These are phyloP conservation scores for Cryptococcus sp. DNA, from an alignment of 1,284 basidiomycete genomes.

Conservation along the genomic window DNA sequence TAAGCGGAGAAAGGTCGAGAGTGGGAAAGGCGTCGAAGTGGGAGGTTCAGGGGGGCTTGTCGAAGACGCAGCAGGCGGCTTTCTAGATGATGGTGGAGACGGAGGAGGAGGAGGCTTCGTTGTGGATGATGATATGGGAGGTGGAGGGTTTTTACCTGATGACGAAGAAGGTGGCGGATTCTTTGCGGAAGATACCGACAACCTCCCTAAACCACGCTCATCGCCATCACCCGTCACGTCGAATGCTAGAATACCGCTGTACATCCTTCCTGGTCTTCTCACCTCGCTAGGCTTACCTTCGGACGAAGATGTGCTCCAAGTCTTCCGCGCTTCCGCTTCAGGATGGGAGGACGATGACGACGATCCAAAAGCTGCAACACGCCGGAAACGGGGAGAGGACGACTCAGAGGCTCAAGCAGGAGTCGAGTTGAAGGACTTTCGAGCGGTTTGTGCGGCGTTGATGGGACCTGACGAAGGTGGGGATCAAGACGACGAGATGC, in stretches of 20 bases:
- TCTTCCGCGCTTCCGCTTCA: constrained; percentile 45
- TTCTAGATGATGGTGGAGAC: constrained; percentile 20
- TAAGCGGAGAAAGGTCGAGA: constrained; percentile 20
- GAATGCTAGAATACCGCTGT: constrained; percentile 31
- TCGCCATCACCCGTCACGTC: neutral
- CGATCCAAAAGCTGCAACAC: neutral
- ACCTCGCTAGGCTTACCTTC: constrained; percentile 41
- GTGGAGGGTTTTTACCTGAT: constrained; percentile 14
- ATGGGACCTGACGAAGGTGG: constrained; percentile 38
- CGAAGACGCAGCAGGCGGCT: constrained; percentile 25
- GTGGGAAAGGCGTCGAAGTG: constrained; percentile 4
- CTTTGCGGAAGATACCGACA: constrained; percentile 3
- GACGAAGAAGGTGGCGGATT: constrained; percentile 6
- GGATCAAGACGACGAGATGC: constrained; percentile 19
- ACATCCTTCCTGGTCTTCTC: constrained; percentile 38
- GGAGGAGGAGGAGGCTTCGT: constrained; percentile 18
- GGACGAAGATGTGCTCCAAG: constrained; percentile 50
- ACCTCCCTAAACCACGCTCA: neutral
- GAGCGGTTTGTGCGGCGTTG: constrained; percentile 44
- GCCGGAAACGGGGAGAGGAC: constrained; percentile 6
- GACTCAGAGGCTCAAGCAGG: constrained; percentile 11
- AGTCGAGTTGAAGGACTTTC: constrained; percentile 28
- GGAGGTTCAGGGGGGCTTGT: constrained; percentile 11
- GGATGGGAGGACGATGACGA: constrained; percentile 41
- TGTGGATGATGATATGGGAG: constrained; percentile 8